Evolutionary conservation across 2,329 filamentous ascomycete genomes (phyloP).

Genomic region (Scortechinia acanthostroma): DNA sequence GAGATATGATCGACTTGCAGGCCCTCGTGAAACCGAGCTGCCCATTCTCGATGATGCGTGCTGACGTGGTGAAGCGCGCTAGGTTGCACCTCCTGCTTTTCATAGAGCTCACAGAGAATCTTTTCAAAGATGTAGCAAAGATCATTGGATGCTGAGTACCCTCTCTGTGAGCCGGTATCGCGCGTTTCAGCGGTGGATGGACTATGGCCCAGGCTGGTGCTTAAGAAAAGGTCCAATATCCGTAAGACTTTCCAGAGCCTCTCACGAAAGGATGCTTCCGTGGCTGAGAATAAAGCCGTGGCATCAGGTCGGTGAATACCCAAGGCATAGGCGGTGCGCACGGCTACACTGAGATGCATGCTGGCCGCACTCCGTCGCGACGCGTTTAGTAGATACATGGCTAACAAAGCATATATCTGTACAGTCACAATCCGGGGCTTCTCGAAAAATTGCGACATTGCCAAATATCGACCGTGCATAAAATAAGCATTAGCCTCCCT

Average conservation of each 20-base stretch:
- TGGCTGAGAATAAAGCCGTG: not conserved
- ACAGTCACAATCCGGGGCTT: constrained; percentile 22
- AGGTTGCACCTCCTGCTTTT: constrained; percentile 17
- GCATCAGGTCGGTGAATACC: constrained; percentile 15
- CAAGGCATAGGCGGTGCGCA: constrained; percentile 23
- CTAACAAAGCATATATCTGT: constrained; percentile 21
- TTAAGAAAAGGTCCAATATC: constrained; percentile 9
- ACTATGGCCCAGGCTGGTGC: constrained; percentile 8
- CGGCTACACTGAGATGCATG: constrained; percentile 26
- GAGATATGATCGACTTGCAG: constrained; percentile 9
- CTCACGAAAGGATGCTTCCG: not conserved
- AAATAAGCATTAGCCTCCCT: constrained; percentile 20
- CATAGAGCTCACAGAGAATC: constrained; percentile 22
- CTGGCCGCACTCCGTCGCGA: constrained; percentile 25
- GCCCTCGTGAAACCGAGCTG: constrained; percentile 7
- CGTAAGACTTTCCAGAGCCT: constrained; percentile 9
- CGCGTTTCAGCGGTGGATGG: constrained; percentile 8
- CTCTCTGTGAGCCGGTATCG: constrained; percentile 7
- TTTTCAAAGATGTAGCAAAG: constrained; percentile 25
- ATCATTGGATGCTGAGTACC: constrained; percentile 17
- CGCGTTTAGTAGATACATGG: constrained; percentile 23
- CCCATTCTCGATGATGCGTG: constrained; percentile 16
- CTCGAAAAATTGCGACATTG: constrained; percentile 20
- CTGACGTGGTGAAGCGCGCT: constrained; percentile 13
- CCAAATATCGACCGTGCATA: constrained; percentile 21